These are phyloP conservation scores for Triglochin maritima DNA, from an alignment of 106 monocot species.

Conservation along the genomic window DNA sequence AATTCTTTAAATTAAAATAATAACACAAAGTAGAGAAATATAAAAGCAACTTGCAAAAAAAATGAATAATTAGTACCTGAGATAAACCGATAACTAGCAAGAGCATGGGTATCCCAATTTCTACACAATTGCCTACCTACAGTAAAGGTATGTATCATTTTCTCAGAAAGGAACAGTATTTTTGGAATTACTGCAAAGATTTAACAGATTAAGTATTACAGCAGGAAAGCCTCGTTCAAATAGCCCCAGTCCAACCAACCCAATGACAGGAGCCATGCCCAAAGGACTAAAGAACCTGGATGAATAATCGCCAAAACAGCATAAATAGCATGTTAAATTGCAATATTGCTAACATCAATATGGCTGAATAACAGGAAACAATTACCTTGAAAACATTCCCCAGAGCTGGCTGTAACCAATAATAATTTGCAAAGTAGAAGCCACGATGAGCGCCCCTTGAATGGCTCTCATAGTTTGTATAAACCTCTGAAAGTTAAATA, in stretches of 20 bases:
- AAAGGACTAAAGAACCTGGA: constrained; percentile 91
- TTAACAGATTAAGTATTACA: constrained; percentile 28
- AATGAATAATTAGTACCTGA: constrained; percentile 36
- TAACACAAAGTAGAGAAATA: background rate
- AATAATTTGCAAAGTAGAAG: constrained; percentile 28
- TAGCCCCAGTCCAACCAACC: constrained; percentile 72
- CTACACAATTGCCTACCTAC: constrained; percentile 88
- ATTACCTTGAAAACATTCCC: constrained; percentile 87
- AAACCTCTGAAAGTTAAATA: constrained; percentile 15
- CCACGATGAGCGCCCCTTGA: constrained; percentile 27
- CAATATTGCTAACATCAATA: background rate
- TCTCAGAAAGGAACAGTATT: background rate
- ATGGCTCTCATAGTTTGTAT: constrained; percentile 27
- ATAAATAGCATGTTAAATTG: background rate
- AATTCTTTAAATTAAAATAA: background rate
- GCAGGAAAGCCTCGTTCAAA: constrained; percentile 83
- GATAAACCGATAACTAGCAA: constrained; percentile 64
- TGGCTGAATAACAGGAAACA: background rate
- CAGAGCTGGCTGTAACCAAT: constrained; percentile 38
- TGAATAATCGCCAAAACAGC: constrained; percentile 1
- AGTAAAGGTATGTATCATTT: background rate
- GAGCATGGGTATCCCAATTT: constrained; percentile 91
- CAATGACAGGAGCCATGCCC: constrained; percentile 75
- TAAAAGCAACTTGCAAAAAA: background rate
- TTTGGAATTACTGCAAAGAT: background rate